A percentile compares a stretch with the other conserved stretches of the same genome.
Conservation (phyloP, 495 filamentous ascomycete genomes). For the Parachaetomium inaequale region DNA sequence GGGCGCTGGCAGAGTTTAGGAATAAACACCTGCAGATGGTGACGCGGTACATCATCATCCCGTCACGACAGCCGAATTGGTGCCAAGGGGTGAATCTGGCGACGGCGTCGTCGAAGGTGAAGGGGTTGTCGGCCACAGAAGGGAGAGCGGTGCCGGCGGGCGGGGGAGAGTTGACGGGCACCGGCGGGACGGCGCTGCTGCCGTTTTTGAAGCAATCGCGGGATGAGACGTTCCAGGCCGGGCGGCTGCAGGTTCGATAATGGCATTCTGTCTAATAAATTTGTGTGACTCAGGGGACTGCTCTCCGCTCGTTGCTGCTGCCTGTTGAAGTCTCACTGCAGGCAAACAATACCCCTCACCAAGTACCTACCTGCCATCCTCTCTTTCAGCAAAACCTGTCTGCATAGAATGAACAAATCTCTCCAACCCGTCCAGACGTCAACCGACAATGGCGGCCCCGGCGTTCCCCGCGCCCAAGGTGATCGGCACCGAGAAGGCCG, state of each 20-base stretch:
- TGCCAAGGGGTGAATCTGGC: conserved; percentile 56
- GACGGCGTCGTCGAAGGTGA: conserved; percentile 44
- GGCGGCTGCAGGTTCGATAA: conserved; percentile 7
- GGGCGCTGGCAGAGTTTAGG: conserved; percentile 75
- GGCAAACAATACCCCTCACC: no score
- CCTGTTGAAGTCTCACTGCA: no score
- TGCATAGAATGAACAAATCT: no score
- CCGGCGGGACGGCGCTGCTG: conserved; percentile 83
- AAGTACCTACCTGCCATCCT: no score
- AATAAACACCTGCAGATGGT: conserved; percentile 93
- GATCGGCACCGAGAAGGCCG: conserved; percentile 21
- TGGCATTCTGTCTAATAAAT: neutral
- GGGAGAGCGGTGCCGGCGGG: neutral
- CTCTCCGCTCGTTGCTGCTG: no score
- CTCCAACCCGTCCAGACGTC: no score
- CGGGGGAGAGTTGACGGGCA: conserved; percentile 67
- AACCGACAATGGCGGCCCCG: no score
- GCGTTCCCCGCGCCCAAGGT: conserved; percentile 18
- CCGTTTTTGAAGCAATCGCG: conserved; percentile 89
- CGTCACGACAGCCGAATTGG: conserved; percentile 35
- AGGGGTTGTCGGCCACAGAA: neutral
- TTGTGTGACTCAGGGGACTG: neutral
- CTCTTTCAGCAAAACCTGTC: no score
- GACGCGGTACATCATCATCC: conserved; percentile 85
- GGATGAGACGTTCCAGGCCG: conserved; percentile 63